A percentile compares a stretch with the other conserved stretches of the same genome.
Evolutionary conservation across 2,329 filamentous ascomycete species (phyloP).

Genomic region (Penicillium vulpinum): DNA sequence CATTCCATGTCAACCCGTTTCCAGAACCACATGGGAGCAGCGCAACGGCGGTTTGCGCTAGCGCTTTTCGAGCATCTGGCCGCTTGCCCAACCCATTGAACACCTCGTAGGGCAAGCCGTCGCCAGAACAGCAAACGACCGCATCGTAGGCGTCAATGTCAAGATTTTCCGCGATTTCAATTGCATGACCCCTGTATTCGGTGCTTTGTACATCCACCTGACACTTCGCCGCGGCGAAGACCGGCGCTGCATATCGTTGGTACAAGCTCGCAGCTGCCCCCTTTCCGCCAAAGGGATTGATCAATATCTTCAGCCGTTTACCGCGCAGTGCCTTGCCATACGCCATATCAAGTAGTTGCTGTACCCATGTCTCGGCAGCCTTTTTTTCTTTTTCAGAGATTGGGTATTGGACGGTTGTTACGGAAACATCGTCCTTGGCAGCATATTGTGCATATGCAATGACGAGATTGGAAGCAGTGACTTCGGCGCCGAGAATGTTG

Average conservation of each 20-base stretch:
- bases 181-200: conserved; percentile 70
- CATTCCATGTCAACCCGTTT: conserved; percentile 88
- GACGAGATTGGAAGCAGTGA: conserved; percentile 60
- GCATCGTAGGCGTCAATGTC: conserved; percentile 82
- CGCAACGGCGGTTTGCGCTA: conserved; percentile 75
- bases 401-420: conserved; percentile 62
- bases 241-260: conserved; percentile 71
- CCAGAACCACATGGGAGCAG: conserved; percentile 92
- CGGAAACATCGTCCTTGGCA: conserved; percentile 61
- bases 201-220: conserved; percentile 72
- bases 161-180: conserved; percentile 71
- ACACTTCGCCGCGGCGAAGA: conserved; percentile 80
- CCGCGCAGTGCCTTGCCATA: conserved; percentile 68
- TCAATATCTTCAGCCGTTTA: conserved; percentile 80
- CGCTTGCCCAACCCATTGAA: conserved; percentile 88
- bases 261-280: conserved; percentile 74
- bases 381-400: conserved; percentile 54
- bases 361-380: conserved; percentile 62
- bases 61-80: conserved; percentile 69
- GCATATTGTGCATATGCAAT: conserved; percentile 70
- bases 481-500: conserved; percentile 79
- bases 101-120: conserved; percentile 87
- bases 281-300: conserved; percentile 89
- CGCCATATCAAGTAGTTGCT: conserved; percentile 64
- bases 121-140: conserved; percentile 84